These are phyloP conservation scores for Hansenula lynferdii DNA, from an alignment of 1,139 yeast genomes.

Conservation along the genomic window DNA sequence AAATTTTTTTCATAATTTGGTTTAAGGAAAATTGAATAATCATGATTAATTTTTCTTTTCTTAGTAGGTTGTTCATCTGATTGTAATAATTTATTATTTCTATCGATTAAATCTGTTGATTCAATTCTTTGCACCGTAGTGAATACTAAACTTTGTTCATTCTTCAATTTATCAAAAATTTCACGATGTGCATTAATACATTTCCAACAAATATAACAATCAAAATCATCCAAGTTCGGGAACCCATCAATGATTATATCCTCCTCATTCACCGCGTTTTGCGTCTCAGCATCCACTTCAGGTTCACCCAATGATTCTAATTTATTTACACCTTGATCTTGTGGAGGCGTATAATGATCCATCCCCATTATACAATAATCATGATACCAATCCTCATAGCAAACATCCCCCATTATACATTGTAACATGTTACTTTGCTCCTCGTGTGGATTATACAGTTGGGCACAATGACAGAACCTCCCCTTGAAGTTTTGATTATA, in stretches of 20 bases:
- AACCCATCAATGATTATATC: too few species aligned
- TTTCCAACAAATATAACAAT: conserved; percentile 77
- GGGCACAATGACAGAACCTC: conserved; percentile 64
- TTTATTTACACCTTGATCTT: conserved; percentile 29
- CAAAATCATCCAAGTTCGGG: conserved; percentile 33
- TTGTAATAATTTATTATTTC: conserved; percentile 12
- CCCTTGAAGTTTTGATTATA: conserved; percentile 81
- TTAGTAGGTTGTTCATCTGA: conserved; percentile 10
- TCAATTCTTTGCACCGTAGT: conserved; percentile 26
- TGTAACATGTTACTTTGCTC: conserved; percentile 86
- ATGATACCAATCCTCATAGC: conserved; percentile 97
- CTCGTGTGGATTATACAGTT: conserved; percentile 61
- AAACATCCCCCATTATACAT: conserved; percentile 74
- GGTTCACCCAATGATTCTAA: conserved; percentile 46
- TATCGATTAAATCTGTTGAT: conserved; percentile 27
- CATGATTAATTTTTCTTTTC: conserved; percentile 20
- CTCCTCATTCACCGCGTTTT: conserved; percentile 24
- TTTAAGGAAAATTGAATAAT: conserved; percentile 41
- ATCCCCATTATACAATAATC: conserved; percentile 82
- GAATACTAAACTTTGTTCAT: conserved; percentile 16
- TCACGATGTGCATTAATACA: conserved; percentile 50
- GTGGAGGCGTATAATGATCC: conserved; percentile 23
- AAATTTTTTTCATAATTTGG: conserved; percentile 34
- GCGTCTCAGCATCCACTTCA: conserved; percentile 46
- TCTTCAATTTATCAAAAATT: conserved; percentile 28